Base-by-base conservation (phyloP, 2,329 filamentous ascomycete species). In the Curvularia sp. region DNA sequence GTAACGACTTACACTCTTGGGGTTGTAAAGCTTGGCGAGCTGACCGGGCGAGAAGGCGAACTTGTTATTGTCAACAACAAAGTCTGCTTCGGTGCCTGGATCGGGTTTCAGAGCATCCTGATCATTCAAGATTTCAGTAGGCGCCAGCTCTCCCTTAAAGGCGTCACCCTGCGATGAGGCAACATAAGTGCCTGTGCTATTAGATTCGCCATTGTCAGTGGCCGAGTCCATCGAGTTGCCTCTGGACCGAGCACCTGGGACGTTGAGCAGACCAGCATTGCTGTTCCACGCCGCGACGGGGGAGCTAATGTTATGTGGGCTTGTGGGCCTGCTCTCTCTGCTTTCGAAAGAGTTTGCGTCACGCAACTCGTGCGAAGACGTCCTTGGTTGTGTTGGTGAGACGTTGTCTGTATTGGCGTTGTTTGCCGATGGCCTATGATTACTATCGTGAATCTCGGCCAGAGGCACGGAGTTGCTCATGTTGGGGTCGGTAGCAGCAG, bases 41-140 rank as follows among this genome's bases (percentile, higher is more conserved):
- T 96, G 89, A 13, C 93, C 93, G 10, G 88, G 88, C 1, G 88
- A 87, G 73, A 92, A 97, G 15, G 92, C 93, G 71, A 97, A 97
- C 0, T 89, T 89, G 74, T 95, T 96, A 54, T 76, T 70, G 5
- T 89, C 84, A 10, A 94, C 84, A 43, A 86, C 69, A 68, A 96
- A 97, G 62, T 94, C 91, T 18, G 80, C 82, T 73, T 63, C 61
- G 7, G 88, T 90, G 6, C 88, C 89, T 1, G 87, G 89, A 72
- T 96, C 92, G 0, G 92, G 90, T 49, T 83, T 86, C 61, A 97
- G 79, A 0, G 92, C 92, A 62, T 89, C 85, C 44, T 85, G 79
- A 62, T 91, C 88, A 44, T 85, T 86, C 68, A 88, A 84, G 38
- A 92, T 83, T 57, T 83, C 79, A 62, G 81, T 76, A 18, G 78